phyloP scores from a whole-genome alignment of 371 early-diverging fungal genomes.

The Choanephora cucurbitarum region DNA sequence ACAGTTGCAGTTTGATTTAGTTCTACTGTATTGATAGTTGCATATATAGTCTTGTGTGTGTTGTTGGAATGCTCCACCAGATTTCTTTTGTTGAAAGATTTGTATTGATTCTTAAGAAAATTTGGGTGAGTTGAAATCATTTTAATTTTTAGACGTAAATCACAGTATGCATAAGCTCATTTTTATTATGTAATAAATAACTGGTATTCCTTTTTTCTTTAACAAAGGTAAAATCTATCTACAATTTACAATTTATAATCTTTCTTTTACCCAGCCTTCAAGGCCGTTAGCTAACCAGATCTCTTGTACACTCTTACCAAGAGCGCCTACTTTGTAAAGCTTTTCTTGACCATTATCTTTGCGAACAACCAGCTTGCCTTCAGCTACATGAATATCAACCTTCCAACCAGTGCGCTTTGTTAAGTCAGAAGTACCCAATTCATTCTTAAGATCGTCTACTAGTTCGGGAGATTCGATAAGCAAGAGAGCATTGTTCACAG shows the following conservation, averaged over 20 bases:
- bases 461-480: conserved; percentile 87
- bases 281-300: conserved; percentile 89
- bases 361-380: conserved; percentile 56
- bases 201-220: no score
- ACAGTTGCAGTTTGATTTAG: no score
- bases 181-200: no score
- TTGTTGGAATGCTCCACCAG: no score
- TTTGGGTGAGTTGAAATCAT: no score
- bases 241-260: conserved; percentile 34
- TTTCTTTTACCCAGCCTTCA: conserved; percentile 86
- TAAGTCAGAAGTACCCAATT: conserved; percentile 44
- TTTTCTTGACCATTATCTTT: conserved; percentile 46
- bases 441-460: conserved; percentile 66
- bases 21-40: no score
- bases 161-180: no score
- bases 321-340: conserved; percentile 63
- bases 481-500: conserved; percentile 93
- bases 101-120: no score
- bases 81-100: no score
- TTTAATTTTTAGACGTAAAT: no score
- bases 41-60: no score
- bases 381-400: conserved; percentile 57
- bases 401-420: conserved; percentile 79
- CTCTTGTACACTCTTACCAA: conserved; percentile 93
- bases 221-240: no score